Percentiles rank a stretch among this genome's conserved stretches.
phyloP scores from a whole-genome alignment of 306 rosid genomes.

The Calophaca sinica region DNA sequence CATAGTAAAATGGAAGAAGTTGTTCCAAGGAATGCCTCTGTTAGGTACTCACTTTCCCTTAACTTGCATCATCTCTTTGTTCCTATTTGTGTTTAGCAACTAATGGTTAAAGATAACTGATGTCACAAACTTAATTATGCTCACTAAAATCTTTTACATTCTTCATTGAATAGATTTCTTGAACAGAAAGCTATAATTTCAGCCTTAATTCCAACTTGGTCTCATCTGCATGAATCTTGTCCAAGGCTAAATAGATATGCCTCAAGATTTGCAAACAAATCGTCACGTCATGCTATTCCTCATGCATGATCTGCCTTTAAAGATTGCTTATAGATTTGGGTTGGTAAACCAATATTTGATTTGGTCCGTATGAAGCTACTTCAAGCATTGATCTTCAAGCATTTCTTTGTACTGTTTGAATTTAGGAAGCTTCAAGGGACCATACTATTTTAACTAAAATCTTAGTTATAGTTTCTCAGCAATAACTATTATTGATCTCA shows the following conservation, averaged over 20 bases:
- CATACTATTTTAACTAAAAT: too few species aligned
- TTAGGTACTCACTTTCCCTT: conserved; percentile 60
- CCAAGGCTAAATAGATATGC: not conserved
- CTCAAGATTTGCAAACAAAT: not conserved
- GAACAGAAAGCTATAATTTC: conserved; percentile 12
- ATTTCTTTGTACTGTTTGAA: too few species aligned
- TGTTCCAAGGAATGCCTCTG: conserved; percentile 60
- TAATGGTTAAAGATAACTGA: not conserved
- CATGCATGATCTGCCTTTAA: too few species aligned
- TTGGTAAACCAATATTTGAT: too few species aligned
- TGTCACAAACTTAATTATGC: not conserved
- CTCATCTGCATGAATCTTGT: conserved; percentile 7
- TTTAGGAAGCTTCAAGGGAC: too few species aligned
- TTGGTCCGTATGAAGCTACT: too few species aligned
- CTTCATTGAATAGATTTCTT: conserved; percentile 30
- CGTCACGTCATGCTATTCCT: too few species aligned
- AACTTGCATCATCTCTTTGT: conserved; percentile 28
- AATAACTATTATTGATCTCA: too few species aligned
- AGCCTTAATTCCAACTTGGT: conserved; percentile 1
- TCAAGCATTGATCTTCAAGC: too few species aligned
- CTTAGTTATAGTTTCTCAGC: too few species aligned
- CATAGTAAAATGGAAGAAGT: conserved; percentile 86
- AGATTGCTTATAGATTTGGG: too few species aligned
- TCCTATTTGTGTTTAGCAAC: conserved; percentile 23
- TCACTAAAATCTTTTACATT: not conserved